Conservation (phyloP, 352 stramenopile genomes). For the Plasmopara viticola region DNA sequence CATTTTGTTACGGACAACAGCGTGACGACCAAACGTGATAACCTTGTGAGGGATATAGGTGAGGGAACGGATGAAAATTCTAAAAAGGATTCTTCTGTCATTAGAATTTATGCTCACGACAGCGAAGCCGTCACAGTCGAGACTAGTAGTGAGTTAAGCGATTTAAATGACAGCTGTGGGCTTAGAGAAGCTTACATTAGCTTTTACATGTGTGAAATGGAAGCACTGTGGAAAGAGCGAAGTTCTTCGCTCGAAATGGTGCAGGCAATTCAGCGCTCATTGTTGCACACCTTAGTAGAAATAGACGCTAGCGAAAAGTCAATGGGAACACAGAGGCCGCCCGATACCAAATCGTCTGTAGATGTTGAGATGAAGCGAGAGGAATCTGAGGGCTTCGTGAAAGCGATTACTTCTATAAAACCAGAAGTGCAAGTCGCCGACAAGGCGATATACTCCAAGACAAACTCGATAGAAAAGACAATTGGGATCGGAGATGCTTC, state of each 20-base stretch:
- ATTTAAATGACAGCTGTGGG: slow-evolving; percentile 42
- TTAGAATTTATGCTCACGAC: slow-evolving; percentile 20
- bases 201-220: slow-evolving; percentile 81
- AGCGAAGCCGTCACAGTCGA: slow-evolving; percentile 6
- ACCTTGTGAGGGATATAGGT: slow-evolving; percentile 24
- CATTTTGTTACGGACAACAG: slow-evolving; percentile 17
- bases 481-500: not conserved
- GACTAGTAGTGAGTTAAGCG: slow-evolving; percentile 15
- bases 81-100: slow-evolving; percentile 2
- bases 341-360: slow-evolving; percentile 1
- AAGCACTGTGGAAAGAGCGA: slow-evolving; percentile 75
- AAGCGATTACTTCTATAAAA: slow-evolving; percentile 2
- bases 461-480: not conserved
- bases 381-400: slow-evolving; percentile 4
- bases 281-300: slow-evolving; percentile 23
- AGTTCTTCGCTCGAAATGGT: slow-evolving; percentile 72
- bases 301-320: slow-evolving; percentile 1
- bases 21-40: slow-evolving; percentile 41
- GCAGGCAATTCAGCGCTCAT: slow-evolving; percentile 59
- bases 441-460: slow-evolving; percentile 2
- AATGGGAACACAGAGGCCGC: slow-evolving; percentile 1
- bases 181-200: slow-evolving; percentile 58
- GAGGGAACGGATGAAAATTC: slow-evolving; percentile 4
- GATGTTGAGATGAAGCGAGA: slow-evolving; percentile 27
- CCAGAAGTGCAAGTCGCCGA: slow-evolving; percentile 5